phyloP scores from a whole-genome alignment of 345 rosid species.

The Clausena lansium region DNA sequence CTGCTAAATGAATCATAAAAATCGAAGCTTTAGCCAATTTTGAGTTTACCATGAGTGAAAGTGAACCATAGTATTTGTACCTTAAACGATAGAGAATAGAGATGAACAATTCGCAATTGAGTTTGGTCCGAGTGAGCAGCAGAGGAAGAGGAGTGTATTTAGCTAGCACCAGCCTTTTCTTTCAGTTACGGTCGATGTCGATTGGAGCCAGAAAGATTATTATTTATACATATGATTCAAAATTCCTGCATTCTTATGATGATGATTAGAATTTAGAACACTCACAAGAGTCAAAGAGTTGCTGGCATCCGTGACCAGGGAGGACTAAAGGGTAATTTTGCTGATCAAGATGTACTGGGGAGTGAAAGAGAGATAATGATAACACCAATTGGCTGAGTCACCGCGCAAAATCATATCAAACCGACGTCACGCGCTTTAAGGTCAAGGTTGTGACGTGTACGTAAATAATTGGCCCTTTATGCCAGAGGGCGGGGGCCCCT shows the following conservation, averaged over 20 bases:
- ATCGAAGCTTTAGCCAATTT: neutral
- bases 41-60: neutral
- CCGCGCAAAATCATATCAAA: neutral
- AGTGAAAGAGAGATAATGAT: neutral
- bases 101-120: neutral
- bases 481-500: neutral
- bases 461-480: neutral
- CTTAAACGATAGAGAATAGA: neutral
- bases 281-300: no score
- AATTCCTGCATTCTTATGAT: neutral
- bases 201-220: neutral
- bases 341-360: neutral
- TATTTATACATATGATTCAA: neutral
- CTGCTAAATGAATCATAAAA: constrained; percentile 22
- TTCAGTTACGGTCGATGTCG: neutral
- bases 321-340: neutral
- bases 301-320: no score
- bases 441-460: neutral
- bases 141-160: neutral
- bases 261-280: no score
- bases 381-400: neutral
- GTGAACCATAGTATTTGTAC: neutral
- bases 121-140: neutral
- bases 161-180: neutral
- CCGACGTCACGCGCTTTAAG: neutral